Percentiles rank a stretch among this genome's conserved stretches.
Conservation (phyloP, 1,284 basidiomycete species). For the Bondarzewia mesenterica region DNA sequence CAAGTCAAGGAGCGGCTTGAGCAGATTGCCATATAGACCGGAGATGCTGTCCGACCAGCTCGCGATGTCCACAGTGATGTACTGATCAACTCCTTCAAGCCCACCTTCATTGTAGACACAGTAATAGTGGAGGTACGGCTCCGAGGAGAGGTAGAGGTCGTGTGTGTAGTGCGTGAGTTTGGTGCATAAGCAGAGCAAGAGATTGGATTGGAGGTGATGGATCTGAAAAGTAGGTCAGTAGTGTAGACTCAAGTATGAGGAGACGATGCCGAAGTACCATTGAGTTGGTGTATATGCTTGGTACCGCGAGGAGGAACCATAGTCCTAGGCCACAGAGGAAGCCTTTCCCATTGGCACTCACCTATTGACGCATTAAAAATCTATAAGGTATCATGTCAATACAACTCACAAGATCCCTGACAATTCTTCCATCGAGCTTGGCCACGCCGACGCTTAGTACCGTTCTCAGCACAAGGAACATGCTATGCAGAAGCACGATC, state of each 20-base stretch:
- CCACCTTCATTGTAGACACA: conserved; percentile 46
- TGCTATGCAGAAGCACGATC: conserved; percentile 75
- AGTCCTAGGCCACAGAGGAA: conserved; percentile 79
- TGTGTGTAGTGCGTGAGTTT: conserved; percentile 88
- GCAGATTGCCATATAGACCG: conserved; percentile 72
- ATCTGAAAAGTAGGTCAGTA: conserved; percentile 45
- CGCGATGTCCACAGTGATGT: conserved; percentile 90
- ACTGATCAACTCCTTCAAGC: conserved; percentile 80
- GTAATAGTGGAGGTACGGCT: conserved; percentile 66
- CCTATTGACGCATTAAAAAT: no score
- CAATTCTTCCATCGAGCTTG: conserved; percentile 84
- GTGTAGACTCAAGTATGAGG: no score
- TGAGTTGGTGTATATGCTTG: conserved; percentile 93
- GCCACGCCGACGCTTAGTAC: conserved; percentile 86
- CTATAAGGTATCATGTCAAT: no score
- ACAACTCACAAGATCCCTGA: conserved; percentile 70
- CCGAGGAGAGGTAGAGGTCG: conserved; percentile 81
- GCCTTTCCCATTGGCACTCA: conserved; percentile 79
- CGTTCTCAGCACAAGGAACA: conserved; percentile 84
- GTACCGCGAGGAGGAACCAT: conserved; percentile 89
- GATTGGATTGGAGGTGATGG: conserved; percentile 84
- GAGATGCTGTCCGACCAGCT: conserved; percentile 86
- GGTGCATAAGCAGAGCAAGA: conserved; percentile 80
- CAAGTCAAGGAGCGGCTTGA: conserved; percentile 89
- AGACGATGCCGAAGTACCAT: no score